Percentiles rank a stretch among this genome's conserved stretches.
Conservation (phyloP, 1,139 yeast genomes). For the Candida sanyaensis region DNA sequence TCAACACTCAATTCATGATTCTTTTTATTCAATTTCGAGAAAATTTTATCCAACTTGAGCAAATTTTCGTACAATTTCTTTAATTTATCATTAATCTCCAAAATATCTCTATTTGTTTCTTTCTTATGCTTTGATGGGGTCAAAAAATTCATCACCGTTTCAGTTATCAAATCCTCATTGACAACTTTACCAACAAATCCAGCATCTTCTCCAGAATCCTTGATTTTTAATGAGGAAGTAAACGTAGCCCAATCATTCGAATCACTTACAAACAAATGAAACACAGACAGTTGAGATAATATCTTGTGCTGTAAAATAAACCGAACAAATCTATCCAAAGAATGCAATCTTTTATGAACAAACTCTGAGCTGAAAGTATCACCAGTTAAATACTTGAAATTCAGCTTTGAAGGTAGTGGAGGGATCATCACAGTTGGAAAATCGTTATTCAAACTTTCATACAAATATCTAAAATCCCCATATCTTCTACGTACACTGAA, state of each 20-base stretch:
- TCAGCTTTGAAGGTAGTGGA: constrained; percentile 91
- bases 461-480: constrained; percentile 79
- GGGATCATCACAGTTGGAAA: constrained; percentile 87
- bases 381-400: constrained; percentile 92
- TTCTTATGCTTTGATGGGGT: constrained; percentile 69
- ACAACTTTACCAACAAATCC: constrained; percentile 45
- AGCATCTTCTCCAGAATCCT: constrained; percentile 19
- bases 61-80: constrained; percentile 85
- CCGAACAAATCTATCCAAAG: constrained; percentile 73
- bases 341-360: constrained; percentile 80
- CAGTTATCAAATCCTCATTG: constrained; percentile 70
- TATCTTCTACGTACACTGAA: constrained; percentile 73
- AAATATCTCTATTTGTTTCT: constrained; percentile 75
- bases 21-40: constrained; percentile 69
- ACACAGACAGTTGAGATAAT: constrained; percentile 67
- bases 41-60: constrained; percentile 74
- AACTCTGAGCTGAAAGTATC: constrained; percentile 83
- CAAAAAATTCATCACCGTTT: constrained; percentile 88
- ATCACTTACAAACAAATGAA: constrained; percentile 72
- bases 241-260: constrained; percentile 84
- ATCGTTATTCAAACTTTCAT: constrained; percentile 69
- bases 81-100: constrained; percentile 80
- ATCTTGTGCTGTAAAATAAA: constrained; percentile 75
- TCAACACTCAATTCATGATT: constrained; percentile 75
- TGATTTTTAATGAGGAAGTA: constrained; percentile 59